Evolutionary conservation across 345 rosid species (phyloP), one percentile per base, ranked within the genome.

Genomic region (Pelargonium nanum): DNA sequence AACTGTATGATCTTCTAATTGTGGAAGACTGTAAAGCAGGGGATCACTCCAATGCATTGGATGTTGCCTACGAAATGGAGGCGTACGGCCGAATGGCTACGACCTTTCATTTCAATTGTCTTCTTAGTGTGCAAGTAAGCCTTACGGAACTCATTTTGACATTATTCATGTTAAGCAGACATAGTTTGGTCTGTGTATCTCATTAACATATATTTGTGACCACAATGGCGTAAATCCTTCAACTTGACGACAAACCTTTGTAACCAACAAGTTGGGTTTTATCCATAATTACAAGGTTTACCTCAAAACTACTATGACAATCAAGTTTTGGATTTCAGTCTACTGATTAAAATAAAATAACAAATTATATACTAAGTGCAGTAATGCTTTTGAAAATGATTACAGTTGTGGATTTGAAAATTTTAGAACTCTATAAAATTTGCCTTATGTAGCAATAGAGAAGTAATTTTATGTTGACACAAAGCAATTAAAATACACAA

Each of bases 71-170:
- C 32, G 95, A 87, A 74, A 92, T 92, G 98, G 98, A 92, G 67
- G 93, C 95, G 12, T 95, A 96, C 22, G 98, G 98, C 32, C 74
- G 96, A 55, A 77, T 81, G 82, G 98, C 98, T 1, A 92, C 96
- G 6, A 92, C 98, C 8, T 89, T 84, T 70, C 96, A 92, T 83
- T 92, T 89, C 75, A 92, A 92, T 70, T 84, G 90, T 70, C 93
- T 92, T 68, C 93, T 92, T 63, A 89, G 96, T 32, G 90, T 84
- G n/a, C 98, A 92, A 86, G 98, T 92, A 62, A 64, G 25, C n/a
- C 8, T 34, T 24, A 24, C n/a, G 20, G 19, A 55, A 25, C 26
- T 20, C 63, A 79, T 67, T 48, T 34, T 63, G 24, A 65, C 28
- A 56, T 62, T 68, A 51, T 34, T 24, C 26, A 64, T 55, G 45